phyloP scores from a whole-genome alignment of 495 filamentous ascomycete genomes.

The Pyronema domesticum region DNA sequence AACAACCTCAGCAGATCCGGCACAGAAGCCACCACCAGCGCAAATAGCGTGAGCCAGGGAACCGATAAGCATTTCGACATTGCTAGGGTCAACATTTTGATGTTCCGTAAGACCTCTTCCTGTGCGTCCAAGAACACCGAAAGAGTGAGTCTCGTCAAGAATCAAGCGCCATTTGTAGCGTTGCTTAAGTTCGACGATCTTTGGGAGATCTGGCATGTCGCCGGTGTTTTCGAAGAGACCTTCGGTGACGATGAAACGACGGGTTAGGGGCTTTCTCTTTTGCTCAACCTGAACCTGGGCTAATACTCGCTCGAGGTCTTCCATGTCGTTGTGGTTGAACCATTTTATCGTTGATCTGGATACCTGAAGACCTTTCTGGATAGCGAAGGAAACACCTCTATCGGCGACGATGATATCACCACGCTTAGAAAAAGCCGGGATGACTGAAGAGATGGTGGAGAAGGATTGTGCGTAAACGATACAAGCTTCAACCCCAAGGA shows the following conservation, averaged over 20 bases:
- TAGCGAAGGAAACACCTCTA: slow-evolving; percentile 79
- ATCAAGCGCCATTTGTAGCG: slow-evolving; percentile 96
- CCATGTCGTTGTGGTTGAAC: slow-evolving; percentile 94
- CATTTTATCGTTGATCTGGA: slow-evolving; percentile 75
- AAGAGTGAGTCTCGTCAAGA: slow-evolving; percentile 92
- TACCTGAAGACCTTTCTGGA: slow-evolving; percentile 85
- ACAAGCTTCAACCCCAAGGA: slow-evolving; percentile 66
- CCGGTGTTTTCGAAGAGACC: slow-evolving; percentile 83
- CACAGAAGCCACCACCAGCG: slow-evolving; percentile 89
- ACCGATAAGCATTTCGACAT: slow-evolving; percentile 91
- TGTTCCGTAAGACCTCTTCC: slow-evolving; percentile 86
- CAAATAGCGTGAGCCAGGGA: slow-evolving; percentile 79
- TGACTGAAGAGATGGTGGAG: slow-evolving; percentile 81
- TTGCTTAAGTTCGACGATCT: slow-evolving; percentile 74
- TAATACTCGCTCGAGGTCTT: slow-evolving; percentile 75
- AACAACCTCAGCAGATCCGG: slow-evolving; percentile 71
- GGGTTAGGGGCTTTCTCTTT: slow-evolving; percentile 64
- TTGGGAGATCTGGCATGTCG: slow-evolving; percentile 69
- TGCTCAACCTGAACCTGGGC: slow-evolving; percentile 74
- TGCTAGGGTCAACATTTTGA: slow-evolving; percentile 77
- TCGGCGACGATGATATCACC: slow-evolving; percentile 99
- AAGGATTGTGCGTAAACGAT: slow-evolving; percentile 94
- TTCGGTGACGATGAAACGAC: slow-evolving; percentile 92
- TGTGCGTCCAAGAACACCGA: slow-evolving; percentile 78
- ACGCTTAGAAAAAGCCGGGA: slow-evolving; percentile 89